Base-by-base conservation (phyloP, 352 stramenopile genomes). In the Aphanomyces euteiches region DNA sequence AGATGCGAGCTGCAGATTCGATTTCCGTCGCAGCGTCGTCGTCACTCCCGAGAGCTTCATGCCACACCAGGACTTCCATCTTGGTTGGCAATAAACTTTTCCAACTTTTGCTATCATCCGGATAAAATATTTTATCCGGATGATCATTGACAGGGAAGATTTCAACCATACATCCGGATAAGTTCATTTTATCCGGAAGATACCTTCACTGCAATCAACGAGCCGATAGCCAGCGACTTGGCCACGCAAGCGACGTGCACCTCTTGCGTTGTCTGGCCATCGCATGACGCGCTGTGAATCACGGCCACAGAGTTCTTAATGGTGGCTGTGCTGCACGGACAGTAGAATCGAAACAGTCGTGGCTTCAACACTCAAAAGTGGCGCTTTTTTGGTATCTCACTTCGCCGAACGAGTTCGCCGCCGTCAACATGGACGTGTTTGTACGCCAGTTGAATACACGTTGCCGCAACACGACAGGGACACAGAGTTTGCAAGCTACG, bases 31-130 rank as follows among this genome's bases (percentile, higher is more conserved):
- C 57, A 21, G 57, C 57, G 37, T 66, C 57, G 15, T 66, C 57
- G 57, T 66, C 57, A 50, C 57, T 66, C 3, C 57, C 57, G 15
- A 66, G 57, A 50, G n/a, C 57, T n/a, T 66, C 57, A 34, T 66
- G 57, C 57, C 57, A 66, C 34, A 66, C 13, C 8, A 66, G n/a
- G n/a, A 66, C 37, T 50, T 66, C 57, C 57, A 66, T 66, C 56
- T 34, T 58, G 1, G n/a, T n/a, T 2, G 2, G 43, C 43, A 2
- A n/a, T n/a, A n/a, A 50, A 50, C 43, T 50, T 50, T 50, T 50
- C 43, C 43, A n/a, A n/a, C 10, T n/a, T n/a, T 12, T 50, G 43
- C 10, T 1, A 50, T 50, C 10, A 12, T 50, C 10, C 10, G 43
- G 43, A 12, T n/a, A n/a, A 50, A 12, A 12, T 12, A 3, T 3